Conservation (phyloP, 2,329 filamentous ascomycete species). For the Colletotrichum costaricense region DNA sequence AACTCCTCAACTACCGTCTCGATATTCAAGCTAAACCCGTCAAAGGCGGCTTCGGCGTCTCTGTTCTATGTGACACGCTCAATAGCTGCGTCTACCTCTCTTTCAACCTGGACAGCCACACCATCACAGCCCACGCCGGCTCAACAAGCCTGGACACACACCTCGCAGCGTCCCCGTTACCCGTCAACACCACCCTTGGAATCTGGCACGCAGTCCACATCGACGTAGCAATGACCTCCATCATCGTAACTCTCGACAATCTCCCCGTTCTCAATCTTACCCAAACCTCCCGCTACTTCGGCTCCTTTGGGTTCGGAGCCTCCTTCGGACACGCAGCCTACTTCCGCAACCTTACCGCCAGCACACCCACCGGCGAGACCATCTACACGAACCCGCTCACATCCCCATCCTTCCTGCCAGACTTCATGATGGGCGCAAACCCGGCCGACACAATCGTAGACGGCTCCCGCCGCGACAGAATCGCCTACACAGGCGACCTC, state of each 20-base stretch:
- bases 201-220: constrained; percentile 34
- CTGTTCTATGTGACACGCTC: constrained; percentile 44
- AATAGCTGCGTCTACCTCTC: constrained; percentile 44
- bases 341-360: constrained; percentile 39
- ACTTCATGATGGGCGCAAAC: constrained; percentile 50
- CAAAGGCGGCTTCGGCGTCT: constrained; percentile 43
- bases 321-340: constrained; percentile 43
- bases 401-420: constrained; percentile 41
- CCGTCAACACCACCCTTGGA: constrained; percentile 1
- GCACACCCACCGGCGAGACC: constrained; percentile 15
- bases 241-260: constrained; percentile 37
- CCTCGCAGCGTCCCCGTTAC: neutral
- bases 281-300: constrained; percentile 42
- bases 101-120: constrained; percentile 35
- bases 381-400: constrained; percentile 43
- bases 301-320: constrained; percentile 46
- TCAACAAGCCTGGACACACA: constrained; percentile 27
- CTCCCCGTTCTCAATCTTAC: constrained; percentile 39
- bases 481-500: constrained; percentile 46
- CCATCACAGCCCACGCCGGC: constrained; percentile 35
- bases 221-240: neutral
- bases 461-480: constrained; percentile 48
- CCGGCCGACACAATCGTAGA: constrained; percentile 46
- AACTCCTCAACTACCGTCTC: constrained; percentile 39
- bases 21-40: constrained; percentile 43